phyloP scores from a whole-genome alignment of 1,284 basidiomycete species.

The Tylopilus sp. region DNA sequence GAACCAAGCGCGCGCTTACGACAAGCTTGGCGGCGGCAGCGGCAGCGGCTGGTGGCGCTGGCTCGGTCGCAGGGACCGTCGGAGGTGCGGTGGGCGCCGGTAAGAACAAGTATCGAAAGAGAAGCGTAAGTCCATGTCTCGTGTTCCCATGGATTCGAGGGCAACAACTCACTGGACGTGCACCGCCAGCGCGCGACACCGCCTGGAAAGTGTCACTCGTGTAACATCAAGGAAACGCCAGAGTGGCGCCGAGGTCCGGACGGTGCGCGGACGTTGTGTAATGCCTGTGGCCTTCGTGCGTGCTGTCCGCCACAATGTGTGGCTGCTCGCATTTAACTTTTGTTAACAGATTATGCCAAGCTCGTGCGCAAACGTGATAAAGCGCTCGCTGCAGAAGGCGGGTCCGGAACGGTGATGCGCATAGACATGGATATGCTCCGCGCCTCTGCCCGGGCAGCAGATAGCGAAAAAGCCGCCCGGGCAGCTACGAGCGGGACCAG shows the following conservation, averaged over 20 bases:
- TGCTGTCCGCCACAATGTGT: slow-evolving; percentile 22
- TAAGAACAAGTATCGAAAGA: slow-evolving; percentile 76
- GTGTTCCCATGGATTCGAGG: slow-evolving; percentile 13
- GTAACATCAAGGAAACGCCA: slow-evolving; percentile 79
- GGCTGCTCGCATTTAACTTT: slow-evolving; percentile 35
- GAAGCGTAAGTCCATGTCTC: slow-evolving; percentile 56
- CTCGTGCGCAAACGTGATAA: slow-evolving; percentile 72
- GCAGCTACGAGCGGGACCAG: slow-evolving; percentile 14
- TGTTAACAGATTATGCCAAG: slow-evolving; percentile 64
- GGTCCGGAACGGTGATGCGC: slow-evolving; percentile 36
- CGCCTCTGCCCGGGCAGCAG: slow-evolving; percentile 63
- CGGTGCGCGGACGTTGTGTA: slow-evolving; percentile 74
- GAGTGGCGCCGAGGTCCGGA: slow-evolving; percentile 80
- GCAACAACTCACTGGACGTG: slow-evolving; percentile 19
- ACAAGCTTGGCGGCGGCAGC: slow-evolving; percentile 42
- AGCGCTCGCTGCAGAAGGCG: slow-evolving; percentile 48
- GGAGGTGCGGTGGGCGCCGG: slow-evolving; percentile 27
- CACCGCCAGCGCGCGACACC: slow-evolving; percentile 66
- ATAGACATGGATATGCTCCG: slow-evolving; percentile 73
- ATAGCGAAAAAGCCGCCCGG: slow-evolving; percentile 32
- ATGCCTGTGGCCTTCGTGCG: slow-evolving; percentile 78
- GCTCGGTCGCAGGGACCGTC: slow-evolving; percentile 23
- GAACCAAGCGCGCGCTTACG: slow-evolving; percentile 69
- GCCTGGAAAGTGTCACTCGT: slow-evolving; percentile 79
- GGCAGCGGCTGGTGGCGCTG: slow-evolving; percentile 33